Evolutionary conservation across 176 grass and related monocot species (phyloP).

Genomic region (Secale cereale): DNA sequence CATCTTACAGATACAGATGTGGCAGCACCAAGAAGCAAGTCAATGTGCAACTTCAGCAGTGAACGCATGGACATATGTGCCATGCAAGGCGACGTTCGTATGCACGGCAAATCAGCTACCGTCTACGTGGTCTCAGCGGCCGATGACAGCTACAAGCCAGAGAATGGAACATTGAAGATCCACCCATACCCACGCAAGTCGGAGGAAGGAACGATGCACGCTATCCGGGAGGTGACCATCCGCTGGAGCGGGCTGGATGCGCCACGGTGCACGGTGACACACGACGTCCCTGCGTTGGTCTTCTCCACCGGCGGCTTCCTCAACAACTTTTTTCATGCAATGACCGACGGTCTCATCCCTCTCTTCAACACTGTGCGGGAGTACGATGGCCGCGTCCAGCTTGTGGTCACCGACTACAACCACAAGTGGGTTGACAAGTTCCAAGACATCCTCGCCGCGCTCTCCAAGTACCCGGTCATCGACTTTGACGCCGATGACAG

Average conservation of each 20-base stretch:
- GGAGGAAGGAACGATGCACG: constrained; percentile 21
- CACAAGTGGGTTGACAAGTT: constrained; percentile 39
- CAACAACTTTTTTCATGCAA: constrained; percentile 60
- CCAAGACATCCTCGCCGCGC: constrained; percentile 16
- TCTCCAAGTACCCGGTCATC: constrained; percentile 43
- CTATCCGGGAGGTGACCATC: constrained; percentile 30
- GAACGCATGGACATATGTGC: constrained; percentile 32
- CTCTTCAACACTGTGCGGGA: constrained; percentile 48
- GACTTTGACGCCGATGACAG: constrained; percentile 47
- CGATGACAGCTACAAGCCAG: background rate
- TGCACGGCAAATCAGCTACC: constrained; percentile 36
- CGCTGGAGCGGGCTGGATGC: background rate
- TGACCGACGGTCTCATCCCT: constrained; percentile 64
- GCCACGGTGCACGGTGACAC: constrained; percentile 23
- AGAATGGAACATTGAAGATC: constrained; percentile 21
- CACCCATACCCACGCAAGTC: constrained; percentile 56
- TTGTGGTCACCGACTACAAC: constrained; percentile 33
- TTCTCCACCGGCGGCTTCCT: constrained; percentile 60
- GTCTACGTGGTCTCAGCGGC: constrained; percentile 31
- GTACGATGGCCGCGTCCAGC: constrained; percentile 45
- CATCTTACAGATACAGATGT: background rate
- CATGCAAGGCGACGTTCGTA: constrained; percentile 59
- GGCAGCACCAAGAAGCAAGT: background rate
- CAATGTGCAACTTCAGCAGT: constrained; percentile 43
- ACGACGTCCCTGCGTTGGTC: constrained; percentile 7